A percentile compares a stretch with the other conserved stretches of the same genome.
Conservation (phyloP, 176 grass and related monocot species). For the Guadua angustifolia region DNA sequence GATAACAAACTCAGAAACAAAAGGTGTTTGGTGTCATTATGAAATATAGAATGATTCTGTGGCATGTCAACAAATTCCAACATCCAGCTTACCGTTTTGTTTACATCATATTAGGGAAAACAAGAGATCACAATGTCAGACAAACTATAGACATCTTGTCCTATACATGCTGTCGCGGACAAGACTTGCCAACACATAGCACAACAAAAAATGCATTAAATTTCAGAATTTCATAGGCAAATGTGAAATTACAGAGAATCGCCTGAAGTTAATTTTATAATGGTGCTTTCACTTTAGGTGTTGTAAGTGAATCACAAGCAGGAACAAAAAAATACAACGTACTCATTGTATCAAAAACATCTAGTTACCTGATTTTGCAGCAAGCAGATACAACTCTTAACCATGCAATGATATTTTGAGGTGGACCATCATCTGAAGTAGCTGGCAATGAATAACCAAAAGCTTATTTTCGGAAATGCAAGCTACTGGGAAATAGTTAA, state of each 20-base stretch:
- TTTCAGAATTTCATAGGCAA: neutral
- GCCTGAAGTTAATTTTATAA: neutral
- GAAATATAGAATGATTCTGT: no score
- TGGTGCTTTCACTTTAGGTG: neutral
- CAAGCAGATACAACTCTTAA: slow-evolving; percentile 78
- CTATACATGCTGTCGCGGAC: neutral
- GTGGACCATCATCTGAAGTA: slow-evolving; percentile 56
- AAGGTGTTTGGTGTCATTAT: no score
- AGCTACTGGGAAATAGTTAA: slow-evolving; percentile 19
- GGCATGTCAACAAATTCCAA: no score
- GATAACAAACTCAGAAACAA: no score
- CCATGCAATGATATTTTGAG: slow-evolving; percentile 79
- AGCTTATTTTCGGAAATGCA: neutral
- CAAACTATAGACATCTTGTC: slow-evolving; percentile 4
- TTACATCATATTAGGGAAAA: slow-evolving; percentile 7
- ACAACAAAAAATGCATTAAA: neutral
- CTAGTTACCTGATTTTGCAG: slow-evolving; percentile 81
- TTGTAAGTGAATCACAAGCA: slow-evolving; percentile 3
- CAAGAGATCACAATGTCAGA: neutral
- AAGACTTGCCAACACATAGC: neutral
- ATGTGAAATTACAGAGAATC: neutral
- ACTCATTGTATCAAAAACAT: neutral
- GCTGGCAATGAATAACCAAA: slow-evolving; percentile 47
- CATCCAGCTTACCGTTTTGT: neutral
- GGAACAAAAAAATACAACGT: slow-evolving; percentile 5